Base-by-base conservation (phyloP, 306 rosid species). In the Sicyos edulis region DNA sequence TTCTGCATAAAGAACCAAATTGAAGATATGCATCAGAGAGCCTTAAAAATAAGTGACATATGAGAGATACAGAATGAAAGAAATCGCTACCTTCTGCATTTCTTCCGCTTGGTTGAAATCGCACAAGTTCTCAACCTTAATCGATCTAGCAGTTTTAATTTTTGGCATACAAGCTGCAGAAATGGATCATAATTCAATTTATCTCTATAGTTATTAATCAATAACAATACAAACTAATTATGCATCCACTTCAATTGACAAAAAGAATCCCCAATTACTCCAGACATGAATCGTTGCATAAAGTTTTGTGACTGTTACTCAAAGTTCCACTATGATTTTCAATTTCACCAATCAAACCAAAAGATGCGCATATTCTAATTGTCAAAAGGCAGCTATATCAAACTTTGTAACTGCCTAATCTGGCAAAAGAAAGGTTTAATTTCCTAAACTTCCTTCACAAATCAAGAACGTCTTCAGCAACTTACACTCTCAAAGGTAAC, bases 91-190 rank as follows among this genome's bases (percentile, higher is more conserved):
- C 86, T 87, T 82, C 49, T 77, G 84, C 82, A 81, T 85, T 56
- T 85, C 75, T 61, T 91, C 97, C 53, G 83, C 88, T 80, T 89
- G 90, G 75, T 81, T 83, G 74, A 95, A 95, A 73, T 87, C 92
- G 37, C 99, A 95, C 44, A 95, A 76, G 84, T 72, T 87, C 14
- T 84, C 97, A 7, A 86, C 86, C 6, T 78, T 84, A 78, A 91
- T 73, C 37, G 97, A 86, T 83, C 99, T 91, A 32, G 83, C 80
- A 3, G 85, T 80, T 95, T 84, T 95, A 83, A 95, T 89, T 86
- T 81, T 91, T 34, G 95, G 87, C 97, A 95, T 87, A 70, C 84
- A 95, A 26, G 99, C 99, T 95, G 96, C 82, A 85, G 72, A 7
- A 37, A 54, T 65, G 26, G 49, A 71, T 80, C 82, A 79, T 22